Conservation (phyloP, 1,284 basidiomycete species). For the Entoloma clypeatum region DNA sequence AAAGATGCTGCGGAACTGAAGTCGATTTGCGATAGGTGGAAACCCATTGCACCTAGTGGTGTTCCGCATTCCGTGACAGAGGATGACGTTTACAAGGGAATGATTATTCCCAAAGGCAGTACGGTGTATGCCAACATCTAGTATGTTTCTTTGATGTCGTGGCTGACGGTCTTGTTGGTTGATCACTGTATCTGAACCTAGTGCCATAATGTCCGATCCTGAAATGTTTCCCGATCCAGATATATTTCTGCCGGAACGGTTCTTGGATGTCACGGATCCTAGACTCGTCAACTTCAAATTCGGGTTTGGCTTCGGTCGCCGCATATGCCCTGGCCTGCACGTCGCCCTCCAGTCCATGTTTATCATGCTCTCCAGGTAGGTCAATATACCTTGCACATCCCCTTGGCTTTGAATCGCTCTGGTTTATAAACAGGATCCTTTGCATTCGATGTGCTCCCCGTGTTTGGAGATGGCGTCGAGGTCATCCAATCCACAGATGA, state of each 20-base stretch:
- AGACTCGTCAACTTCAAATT: conserved; percentile 9
- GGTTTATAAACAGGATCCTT: conserved; percentile 19
- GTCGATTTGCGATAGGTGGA: too few relatives aligned
- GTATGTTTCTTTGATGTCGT: conserved; percentile 4
- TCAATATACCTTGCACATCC: too few relatives aligned
- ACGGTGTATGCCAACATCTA: conserved; percentile 15
- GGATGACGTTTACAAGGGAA: conserved; percentile 14
- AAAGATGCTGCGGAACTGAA: too few relatives aligned
- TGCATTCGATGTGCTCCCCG: conserved; percentile 29
- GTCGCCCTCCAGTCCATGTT: conserved; percentile 25
- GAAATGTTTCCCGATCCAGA: conserved; percentile 16
- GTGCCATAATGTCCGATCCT: conserved; percentile 18
- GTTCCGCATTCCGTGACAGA: conserved; percentile 13
- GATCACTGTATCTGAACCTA: conserved; percentile 2
- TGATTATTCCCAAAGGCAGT: conserved; percentile 18
- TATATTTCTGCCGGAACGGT: conserved; percentile 19
- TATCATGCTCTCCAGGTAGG: conserved; percentile 25
- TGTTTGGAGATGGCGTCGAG: conserved; percentile 17
- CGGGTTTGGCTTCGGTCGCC: conserved; percentile 20
- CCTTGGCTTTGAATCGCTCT: too few relatives aligned
- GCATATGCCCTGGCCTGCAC: conserved; percentile 18
- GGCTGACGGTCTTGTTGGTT: background rate
- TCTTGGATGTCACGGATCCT: conserved; percentile 12
- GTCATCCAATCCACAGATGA: conserved; percentile 22
- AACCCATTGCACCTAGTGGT: conserved; percentile 7